Conservation (phyloP, 129 eudicot species). For the Tagetes erecta region DNA sequence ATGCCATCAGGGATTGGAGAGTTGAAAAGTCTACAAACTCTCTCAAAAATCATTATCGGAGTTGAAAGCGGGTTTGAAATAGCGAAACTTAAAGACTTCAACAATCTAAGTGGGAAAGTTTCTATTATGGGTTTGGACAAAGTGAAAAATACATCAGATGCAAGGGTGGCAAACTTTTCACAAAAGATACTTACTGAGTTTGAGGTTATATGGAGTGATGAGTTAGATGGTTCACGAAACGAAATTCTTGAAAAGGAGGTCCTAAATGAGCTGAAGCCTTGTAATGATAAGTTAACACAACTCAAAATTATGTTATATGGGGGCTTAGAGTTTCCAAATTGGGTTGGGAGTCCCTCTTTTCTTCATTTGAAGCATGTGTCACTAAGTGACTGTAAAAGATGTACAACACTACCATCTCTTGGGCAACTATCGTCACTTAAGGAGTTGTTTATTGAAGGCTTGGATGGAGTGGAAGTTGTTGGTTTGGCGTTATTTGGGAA, state of each 20-base stretch:
- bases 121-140: slow-evolving; percentile 31
- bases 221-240: background rate
- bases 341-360: slow-evolving; percentile 12
- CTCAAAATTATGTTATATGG: slow-evolving; percentile 29
- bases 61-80: slow-evolving; percentile 11
- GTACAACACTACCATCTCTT: slow-evolving; percentile 34
- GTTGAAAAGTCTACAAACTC: slow-evolving; percentile 31
- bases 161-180: slow-evolving; percentile 34
- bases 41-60: slow-evolving; percentile 31
- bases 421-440: slow-evolving; percentile 45
- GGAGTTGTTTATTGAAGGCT: slow-evolving; percentile 6
- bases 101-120: slow-evolving; percentile 28
- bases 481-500: slow-evolving; percentile 28
- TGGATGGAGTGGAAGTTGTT: slow-evolving; percentile 30
- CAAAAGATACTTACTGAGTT: slow-evolving; percentile 30
- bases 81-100: slow-evolving; percentile 20
- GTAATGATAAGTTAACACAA: slow-evolving; percentile 14
- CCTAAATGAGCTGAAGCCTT: slow-evolving; percentile 32
- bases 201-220: slow-evolving; percentile 41
- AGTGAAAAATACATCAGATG: slow-evolving; percentile 31
- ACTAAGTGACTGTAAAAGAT: background rate
- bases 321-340: slow-evolving; percentile 38
- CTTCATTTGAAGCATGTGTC: background rate
- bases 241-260: slow-evolving; percentile 3
- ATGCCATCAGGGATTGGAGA: slow-evolving; percentile 42